Evolutionary conservation across 345 rosid species (phyloP).

Genomic region (Kandelia obovata): DNA sequence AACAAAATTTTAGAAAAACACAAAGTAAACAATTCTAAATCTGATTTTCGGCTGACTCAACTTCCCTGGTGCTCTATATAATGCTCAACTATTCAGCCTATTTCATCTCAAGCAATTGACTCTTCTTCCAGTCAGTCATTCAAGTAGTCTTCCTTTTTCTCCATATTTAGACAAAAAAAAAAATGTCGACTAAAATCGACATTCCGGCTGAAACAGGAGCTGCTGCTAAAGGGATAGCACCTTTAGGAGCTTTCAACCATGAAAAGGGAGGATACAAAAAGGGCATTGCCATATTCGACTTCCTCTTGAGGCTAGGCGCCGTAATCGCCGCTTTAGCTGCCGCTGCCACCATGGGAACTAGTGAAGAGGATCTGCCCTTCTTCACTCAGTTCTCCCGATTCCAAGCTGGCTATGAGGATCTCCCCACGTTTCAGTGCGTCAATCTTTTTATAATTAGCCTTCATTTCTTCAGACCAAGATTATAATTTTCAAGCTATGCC

Average conservation of each 20-base stretch:
- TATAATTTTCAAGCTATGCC: no score
- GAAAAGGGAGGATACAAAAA: conserved; percentile 36
- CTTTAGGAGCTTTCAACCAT: conserved; percentile 22
- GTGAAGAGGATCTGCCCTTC: conserved; percentile 73
- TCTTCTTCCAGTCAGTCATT: conserved; percentile 6
- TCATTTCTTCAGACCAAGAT: no score
- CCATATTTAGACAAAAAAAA: neutral
- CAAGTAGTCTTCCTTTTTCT: neutral
- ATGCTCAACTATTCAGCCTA: conserved; percentile 5
- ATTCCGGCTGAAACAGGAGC: conserved; percentile 36
- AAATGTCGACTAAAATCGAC: conserved; percentile 28
- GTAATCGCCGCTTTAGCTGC: conserved; percentile 46
- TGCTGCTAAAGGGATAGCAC: conserved; percentile 37
- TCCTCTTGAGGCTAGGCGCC: conserved; percentile 64
- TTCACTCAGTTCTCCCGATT: conserved; percentile 89
- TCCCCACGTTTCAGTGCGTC: conserved; percentile 61
- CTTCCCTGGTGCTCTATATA: conserved; percentile 16
- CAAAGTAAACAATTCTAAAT: neutral
- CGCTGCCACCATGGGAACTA: conserved; percentile 60
- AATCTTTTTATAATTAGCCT: no score
- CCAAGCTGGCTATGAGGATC: conserved; percentile 72
- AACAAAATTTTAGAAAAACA: neutral
- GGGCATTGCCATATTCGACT: conserved; percentile 67
- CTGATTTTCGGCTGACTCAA: neutral
- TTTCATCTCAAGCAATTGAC: conserved; percentile 17